Base-by-base conservation (phyloP, 2,329 filamentous ascomycete species). In the Hypoxylon sp. region DNA sequence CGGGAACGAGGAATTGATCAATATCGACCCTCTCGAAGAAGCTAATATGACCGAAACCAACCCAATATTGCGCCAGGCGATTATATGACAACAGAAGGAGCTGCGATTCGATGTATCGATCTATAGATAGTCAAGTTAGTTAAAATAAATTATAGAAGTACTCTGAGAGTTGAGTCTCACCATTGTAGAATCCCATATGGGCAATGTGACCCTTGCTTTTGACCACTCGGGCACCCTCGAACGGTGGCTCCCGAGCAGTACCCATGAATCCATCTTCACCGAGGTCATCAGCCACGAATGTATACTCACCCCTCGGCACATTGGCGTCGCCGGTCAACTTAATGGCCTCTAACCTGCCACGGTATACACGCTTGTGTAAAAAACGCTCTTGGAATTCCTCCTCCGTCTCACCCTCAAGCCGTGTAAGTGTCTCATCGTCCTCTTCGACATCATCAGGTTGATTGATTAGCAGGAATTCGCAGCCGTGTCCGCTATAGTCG, bases 321-420 rank as follows among this genome's bases (percentile, higher is more conserved):
- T 98, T 97, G 0, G 91, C 89, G 75, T 99, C 95, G 0, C 95
- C 95, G 0, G 95, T 98, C 34, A 99, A 82, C 78, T 98, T 98
- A 75, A 98, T 89, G 0, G 92, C 95, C 77, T 94, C 90, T 2
- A 98, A 79, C 1, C 89, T 84, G 3, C 93, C 93, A 11, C 83
- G 84, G 71, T 92, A 89, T 1, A 88, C 81, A 13, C 81, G 80
- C 25, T 83, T 82, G 13, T 84, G 80, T 1, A 78, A 75, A 52
- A 83, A 82, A 17, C 86, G 81, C 36, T 75, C 72, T 34, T 83
- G 74, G 77, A 82, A 87, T n/a, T 79, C 80, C 9, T 80, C 79
- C 14, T 82, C 78, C 4, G 80, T 80, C 72, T 90, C 86, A 11
- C 72, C 74, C 0, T 79, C 75, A 7, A 70, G 60, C 49, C 80